phyloP scores from a whole-genome alignment of 768 basidiomycete genomes.

The Ramaria rubella region DNA sequence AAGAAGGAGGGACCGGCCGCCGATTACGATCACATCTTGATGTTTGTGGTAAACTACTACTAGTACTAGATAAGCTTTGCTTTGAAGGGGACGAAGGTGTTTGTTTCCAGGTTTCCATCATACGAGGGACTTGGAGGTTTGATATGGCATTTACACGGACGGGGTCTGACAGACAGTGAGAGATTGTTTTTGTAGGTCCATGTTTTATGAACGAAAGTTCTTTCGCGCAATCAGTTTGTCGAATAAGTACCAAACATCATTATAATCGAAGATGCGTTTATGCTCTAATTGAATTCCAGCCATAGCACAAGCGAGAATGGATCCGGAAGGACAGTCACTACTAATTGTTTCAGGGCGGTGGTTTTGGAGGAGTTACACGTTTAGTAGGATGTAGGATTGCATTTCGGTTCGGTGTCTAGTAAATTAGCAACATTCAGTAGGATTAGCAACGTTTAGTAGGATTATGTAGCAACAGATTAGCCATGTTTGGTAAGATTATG shows the following conservation, averaged over 20 bases:
- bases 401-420: too few species aligned
- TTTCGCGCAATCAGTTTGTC: not conserved
- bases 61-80: conserved; percentile 9
- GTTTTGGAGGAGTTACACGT: too few species aligned
- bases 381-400: too few species aligned
- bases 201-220: not conserved
- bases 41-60: conserved; percentile 15
- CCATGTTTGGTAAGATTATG: too few species aligned
- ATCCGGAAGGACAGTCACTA: too few species aligned
- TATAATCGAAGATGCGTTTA: too few species aligned
- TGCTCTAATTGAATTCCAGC: too few species aligned
- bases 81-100: not conserved
- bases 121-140: not conserved
- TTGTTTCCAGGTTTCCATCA: conserved; percentile 1
- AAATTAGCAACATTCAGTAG: too few species aligned
- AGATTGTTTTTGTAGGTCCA: conserved; percentile 11
- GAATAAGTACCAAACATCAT: not conserved
- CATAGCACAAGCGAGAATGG: too few species aligned
- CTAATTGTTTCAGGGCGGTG: too few species aligned
- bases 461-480: too few species aligned
- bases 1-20: conserved; percentile 30
- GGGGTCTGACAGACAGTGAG: not conserved
- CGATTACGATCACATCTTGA: conserved; percentile 23
- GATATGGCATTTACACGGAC: not conserved
- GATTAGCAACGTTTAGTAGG: too few species aligned